phyloP scores from a whole-genome alignment of 2,329 filamentous ascomycete genomes.

The Diplodia scrobiculata region DNA sequence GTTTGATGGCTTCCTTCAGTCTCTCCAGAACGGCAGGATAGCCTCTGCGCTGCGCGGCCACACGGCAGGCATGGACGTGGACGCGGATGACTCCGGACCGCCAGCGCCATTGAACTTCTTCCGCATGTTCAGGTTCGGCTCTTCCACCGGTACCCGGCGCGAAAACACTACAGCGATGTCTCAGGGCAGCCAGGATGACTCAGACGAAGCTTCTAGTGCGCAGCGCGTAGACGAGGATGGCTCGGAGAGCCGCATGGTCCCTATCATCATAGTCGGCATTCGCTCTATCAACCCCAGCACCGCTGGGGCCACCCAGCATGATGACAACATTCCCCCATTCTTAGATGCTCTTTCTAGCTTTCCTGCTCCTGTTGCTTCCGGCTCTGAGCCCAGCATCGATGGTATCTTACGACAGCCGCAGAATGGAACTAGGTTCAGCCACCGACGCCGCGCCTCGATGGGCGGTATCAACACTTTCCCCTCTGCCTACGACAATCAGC shows the following conservation, averaged over 20 bases:
- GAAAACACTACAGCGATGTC: conserved; percentile 13
- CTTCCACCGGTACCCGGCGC: conserved; percentile 43
- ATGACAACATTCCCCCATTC: conserved; percentile 53
- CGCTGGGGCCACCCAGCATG: conserved; percentile 45
- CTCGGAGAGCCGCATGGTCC: conserved; percentile 62
- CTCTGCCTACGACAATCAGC: conserved; percentile 56
- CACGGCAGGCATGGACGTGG: conserved; percentile 47
- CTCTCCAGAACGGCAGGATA: conserved; percentile 62
- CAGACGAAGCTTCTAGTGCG: conserved; percentile 32
- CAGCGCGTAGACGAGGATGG: conserved; percentile 44
- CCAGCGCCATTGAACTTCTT: conserved; percentile 66
- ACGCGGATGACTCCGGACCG: conserved; percentile 43
- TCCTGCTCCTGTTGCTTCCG: conserved; percentile 50
- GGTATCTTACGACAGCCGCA: conserved; percentile 57
- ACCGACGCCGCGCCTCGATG: conserved; percentile 58
- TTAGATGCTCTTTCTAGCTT: conserved; percentile 56
- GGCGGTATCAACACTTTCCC: conserved; percentile 54
- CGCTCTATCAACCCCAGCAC: conserved; percentile 62
- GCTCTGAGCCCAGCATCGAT: conserved; percentile 53
- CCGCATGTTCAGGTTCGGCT: conserved; percentile 68
- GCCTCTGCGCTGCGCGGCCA: conserved; percentile 58
- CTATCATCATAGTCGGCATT: conserved; percentile 70
- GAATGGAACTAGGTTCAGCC: conserved; percentile 57
- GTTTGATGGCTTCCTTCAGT: conserved; percentile 64
- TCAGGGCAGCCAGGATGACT: conserved; percentile 36